Evolutionary conservation across 805 yeast genomes (phyloP).

Genomic region (Ogataea siamensis): DNA sequence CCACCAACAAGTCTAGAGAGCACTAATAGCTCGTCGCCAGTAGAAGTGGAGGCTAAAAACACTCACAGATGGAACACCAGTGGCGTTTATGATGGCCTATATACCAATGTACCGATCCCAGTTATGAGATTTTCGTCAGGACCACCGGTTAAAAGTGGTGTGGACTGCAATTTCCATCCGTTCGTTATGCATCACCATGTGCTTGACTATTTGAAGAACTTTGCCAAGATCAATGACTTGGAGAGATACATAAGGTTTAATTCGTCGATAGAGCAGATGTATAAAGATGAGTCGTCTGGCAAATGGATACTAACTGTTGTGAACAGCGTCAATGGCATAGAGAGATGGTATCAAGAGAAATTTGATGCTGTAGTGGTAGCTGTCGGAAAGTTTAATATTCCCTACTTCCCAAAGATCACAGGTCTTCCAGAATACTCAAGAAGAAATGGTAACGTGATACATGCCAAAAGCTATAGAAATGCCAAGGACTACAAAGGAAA

Average conservation of each 20-base stretch:
- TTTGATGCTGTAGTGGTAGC: conserved; percentile 44
- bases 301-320: conserved; percentile 7
- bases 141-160: conserved; percentile 1
- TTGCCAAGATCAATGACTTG: conserved; percentile 29
- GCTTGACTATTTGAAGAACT: conserved; percentile 16
- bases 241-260: conserved; percentile 35
- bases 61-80: conserved; percentile 33
- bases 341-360: conserved; percentile 39
- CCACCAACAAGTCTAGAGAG: conserved; percentile 4
- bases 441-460: conserved; percentile 32
- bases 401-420: conserved; percentile 36
- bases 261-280: conserved; percentile 35
- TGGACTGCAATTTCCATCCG: conserved; percentile 24
- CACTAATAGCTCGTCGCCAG: not conserved
- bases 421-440: conserved; percentile 34
- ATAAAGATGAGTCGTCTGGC: conserved; percentile 16
- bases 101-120: conserved; percentile 41
- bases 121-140: conserved; percentile 40
- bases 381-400: conserved; percentile 41
- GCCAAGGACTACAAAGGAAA: conserved; percentile 29
- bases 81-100: conserved; percentile 37
- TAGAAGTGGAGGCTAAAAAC: conserved; percentile 9
- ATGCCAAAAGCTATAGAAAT: conserved; percentile 31
- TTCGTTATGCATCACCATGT: conserved; percentile 24
- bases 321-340: conserved; percentile 15